Conservation (phyloP, 2,329 filamentous ascomycete species). For the Colletotrichum viniferum region DNA sequence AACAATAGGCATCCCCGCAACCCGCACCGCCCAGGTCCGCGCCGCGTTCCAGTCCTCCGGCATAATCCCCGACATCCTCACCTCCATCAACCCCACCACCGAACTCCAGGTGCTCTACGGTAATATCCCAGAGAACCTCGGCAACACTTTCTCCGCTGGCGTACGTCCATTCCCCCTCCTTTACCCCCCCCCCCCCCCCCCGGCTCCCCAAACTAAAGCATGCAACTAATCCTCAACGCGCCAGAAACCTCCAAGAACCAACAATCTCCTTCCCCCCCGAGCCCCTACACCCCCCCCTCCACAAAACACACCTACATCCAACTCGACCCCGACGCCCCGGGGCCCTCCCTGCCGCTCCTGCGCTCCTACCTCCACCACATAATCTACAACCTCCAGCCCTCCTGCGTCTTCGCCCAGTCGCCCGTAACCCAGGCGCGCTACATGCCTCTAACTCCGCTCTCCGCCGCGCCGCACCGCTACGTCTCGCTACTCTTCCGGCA, state of each 20-base stretch:
- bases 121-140: background rate
- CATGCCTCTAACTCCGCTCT: background rate
- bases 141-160: background rate
- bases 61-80: background rate
- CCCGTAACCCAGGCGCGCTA: background rate
- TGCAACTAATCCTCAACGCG: accelerated
- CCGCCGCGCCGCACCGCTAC: background rate
- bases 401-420: background rate
- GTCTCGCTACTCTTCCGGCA: background rate
- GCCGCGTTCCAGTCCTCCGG: background rate
- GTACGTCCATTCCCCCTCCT: background rate
- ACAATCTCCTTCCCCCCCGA: background rate
- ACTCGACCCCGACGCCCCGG: background rate
- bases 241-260: background rate
- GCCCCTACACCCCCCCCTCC: background rate
- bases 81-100: background rate
- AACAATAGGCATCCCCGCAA: background rate
- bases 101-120: background rate
- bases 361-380: background rate
- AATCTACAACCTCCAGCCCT: background rate
- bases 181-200: too few relatives aligned
- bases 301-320: background rate
- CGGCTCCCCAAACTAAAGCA: too few relatives aligned
- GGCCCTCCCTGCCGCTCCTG: background rate
- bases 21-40: background rate